Evolutionary conservation across 163 green algal species (phyloP), one percentile per base, ranked within the genome.

Genomic region (Chloromonas sp.): DNA sequence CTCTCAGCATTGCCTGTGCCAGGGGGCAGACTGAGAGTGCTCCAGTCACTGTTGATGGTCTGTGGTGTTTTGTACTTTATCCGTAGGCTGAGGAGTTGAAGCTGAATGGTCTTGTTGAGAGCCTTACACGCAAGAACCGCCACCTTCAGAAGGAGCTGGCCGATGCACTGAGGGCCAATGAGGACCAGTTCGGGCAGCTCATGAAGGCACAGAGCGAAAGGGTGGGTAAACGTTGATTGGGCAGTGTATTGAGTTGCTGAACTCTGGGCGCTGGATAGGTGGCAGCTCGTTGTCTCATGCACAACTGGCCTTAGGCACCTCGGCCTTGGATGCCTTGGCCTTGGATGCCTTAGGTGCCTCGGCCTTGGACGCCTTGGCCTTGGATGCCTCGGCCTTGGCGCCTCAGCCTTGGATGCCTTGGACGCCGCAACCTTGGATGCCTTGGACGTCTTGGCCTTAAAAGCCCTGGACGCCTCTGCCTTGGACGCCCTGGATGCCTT

Each of bases 41-140:
- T 36, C 36, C 36, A 36, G 36, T 36, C 36, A 36, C 36, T 36
- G 36, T 36, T 36, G 36, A 36, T 36, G 36, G 36, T 36, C 36
- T 36, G 36, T 36, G 36, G 36, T 36, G 36, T 36, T 36, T 36
- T 36, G 36, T 36, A 36, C 36, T 36, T 36, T 36, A 36, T 36
- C 36, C 15, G 60, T 85, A 92, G 89, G 87, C 86, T 61, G 88
- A 93, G 84, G 70, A 89, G 0, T 70, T 85, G 0, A 84, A 92
- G 83, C 81, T 93, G 84, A 87, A 78, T 61, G 85, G 86, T 2
- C 85, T 92, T n/a, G 89, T 91, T 71, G 91, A 93, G 88, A 90
- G 85, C 81, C 71, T 92, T n/a, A 88, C 58, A 1, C 89, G 91
- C 81, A 93, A 93, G 85, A 89, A 89, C 82, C 87, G 91, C 57